Evolutionary conservation across 306 rosid species (phyloP).

Genomic region (Gillenia trifoliata): DNA sequence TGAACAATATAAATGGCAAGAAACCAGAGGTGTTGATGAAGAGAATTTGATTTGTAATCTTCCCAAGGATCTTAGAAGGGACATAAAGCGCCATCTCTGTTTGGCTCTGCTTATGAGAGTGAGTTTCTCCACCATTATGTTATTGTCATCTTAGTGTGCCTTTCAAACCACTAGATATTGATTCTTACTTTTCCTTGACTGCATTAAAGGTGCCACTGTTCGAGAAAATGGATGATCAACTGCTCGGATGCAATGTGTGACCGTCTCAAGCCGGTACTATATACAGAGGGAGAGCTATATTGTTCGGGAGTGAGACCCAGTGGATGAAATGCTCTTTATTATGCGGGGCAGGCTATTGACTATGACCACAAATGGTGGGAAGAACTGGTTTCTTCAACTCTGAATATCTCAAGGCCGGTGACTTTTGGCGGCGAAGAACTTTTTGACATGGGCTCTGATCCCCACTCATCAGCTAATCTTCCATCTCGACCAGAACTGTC

Average conservation of each 20-base stretch:
- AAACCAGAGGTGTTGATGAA: conserved; percentile 92
- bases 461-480: conserved; percentile 62
- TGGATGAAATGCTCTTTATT: conserved; percentile 89
- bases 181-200: conserved; percentile 8
- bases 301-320: conserved; percentile 89
- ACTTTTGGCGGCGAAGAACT: conserved; percentile 97
- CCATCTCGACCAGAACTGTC: conserved; percentile 78
- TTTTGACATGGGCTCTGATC: conserved; percentile 81
- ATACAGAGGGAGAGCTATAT: conserved; percentile 69
- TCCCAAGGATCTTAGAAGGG: conserved; percentile 93
- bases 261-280: conserved; percentile 76
- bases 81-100: conserved; percentile 86
- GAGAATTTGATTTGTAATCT: conserved; percentile 61
- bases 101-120: conserved; percentile 87
- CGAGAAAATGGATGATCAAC: conserved; percentile 87
- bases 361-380: conserved; percentile 79
- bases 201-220: conserved; percentile 75
- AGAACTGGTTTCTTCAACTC: conserved; percentile 91
- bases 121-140: conserved; percentile 16
- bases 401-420: conserved; percentile 75
- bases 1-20: conserved; percentile 96
- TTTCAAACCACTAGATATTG: background rate
- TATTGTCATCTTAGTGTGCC: background rate
- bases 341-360: conserved; percentile 78
- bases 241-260: conserved; percentile 83